A percentile compares a stretch with the other conserved stretches of the same genome.
Evolutionary conservation across 768 basidiomycete genomes (phyloP).

Genomic region (Kwoniella dejecticola): DNA sequence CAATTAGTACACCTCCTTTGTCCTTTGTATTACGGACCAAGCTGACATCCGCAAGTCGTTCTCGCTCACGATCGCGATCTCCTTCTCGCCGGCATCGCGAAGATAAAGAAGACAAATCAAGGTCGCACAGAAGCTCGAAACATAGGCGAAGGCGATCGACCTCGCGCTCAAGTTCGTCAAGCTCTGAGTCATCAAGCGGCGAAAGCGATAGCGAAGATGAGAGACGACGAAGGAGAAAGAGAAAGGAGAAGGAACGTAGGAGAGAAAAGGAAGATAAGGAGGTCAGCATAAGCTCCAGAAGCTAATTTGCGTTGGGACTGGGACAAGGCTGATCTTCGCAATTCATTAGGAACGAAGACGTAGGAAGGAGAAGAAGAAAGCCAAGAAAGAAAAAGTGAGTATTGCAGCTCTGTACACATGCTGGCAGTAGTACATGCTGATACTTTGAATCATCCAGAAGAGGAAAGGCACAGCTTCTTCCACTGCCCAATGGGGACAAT

Average conservation of each 20-base stretch:
- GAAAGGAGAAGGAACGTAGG: constrained; percentile 18
- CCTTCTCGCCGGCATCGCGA: constrained; percentile 22
- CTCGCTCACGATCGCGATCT: constrained; percentile 32
- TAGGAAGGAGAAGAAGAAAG: constrained; percentile 46
- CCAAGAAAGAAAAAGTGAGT: constrained; percentile 66
- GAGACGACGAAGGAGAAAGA: constrained; percentile 15
- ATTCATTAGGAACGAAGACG: constrained; percentile 30
- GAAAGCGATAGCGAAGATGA: constrained; percentile 32
- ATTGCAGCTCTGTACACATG: background rate
- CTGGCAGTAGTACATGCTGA: constrained; percentile 24
- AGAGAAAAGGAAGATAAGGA: constrained; percentile 21
- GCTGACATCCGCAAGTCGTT: constrained; percentile 23
- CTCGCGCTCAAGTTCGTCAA: constrained; percentile 10
- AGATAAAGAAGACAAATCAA: background rate
- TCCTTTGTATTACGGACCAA: background rate
- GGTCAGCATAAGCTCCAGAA: constrained; percentile 1
- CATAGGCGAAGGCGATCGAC: constrained; percentile 13
- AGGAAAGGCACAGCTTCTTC: constrained; percentile 65
- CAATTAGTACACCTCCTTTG: background rate
- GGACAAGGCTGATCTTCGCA: no score
- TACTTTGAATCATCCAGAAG: constrained; percentile 60
- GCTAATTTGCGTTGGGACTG: no score
- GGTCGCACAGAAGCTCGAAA: background rate
- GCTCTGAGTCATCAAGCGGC: constrained; percentile 4
- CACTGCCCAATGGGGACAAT: constrained; percentile 82